phyloP scores from a whole-genome alignment of 345 rosid genomes.

The Eucalyptus shirleyi region DNA sequence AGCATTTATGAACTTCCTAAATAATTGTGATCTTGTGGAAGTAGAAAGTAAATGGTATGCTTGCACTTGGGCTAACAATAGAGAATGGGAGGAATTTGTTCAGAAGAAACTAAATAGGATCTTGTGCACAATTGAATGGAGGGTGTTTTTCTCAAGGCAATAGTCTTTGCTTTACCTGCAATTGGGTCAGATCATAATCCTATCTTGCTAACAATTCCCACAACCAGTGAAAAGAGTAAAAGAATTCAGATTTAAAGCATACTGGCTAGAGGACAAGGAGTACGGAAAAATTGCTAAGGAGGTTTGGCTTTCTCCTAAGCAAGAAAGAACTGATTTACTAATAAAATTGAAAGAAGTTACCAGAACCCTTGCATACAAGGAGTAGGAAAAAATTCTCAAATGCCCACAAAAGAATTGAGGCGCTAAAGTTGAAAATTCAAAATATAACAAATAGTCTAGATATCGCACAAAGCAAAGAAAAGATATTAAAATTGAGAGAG shows the following conservation, averaged over 20 bases:
- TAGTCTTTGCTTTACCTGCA: neutral
- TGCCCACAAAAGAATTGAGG: neutral
- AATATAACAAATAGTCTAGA: too few relatives aligned
- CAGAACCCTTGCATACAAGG: neutral
- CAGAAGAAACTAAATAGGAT: too few relatives aligned
- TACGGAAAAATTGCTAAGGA: neutral
- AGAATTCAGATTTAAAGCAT: neutral
- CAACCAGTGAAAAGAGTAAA: neutral
- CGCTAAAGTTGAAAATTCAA: neutral
- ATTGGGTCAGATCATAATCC: neutral
- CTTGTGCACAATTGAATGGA: neutral
- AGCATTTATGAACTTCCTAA: neutral
- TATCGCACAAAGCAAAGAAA: neutral
- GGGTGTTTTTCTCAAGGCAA: neutral
- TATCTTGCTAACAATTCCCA: neutral
- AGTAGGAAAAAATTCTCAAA: neutral
- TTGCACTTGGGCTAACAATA: neutral
- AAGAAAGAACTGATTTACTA: neutral
- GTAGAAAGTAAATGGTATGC: neutral
- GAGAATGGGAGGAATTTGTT: neutral
- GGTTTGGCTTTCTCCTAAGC: neutral
- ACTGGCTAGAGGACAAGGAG: neutral
- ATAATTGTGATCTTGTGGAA: neutral
- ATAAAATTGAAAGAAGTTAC: neutral
- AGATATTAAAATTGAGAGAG: too few relatives aligned